These are phyloP conservation scores for Tetragonia tetragonoides DNA, from an alignment of 148 eudicot species.

Conservation along the genomic window DNA sequence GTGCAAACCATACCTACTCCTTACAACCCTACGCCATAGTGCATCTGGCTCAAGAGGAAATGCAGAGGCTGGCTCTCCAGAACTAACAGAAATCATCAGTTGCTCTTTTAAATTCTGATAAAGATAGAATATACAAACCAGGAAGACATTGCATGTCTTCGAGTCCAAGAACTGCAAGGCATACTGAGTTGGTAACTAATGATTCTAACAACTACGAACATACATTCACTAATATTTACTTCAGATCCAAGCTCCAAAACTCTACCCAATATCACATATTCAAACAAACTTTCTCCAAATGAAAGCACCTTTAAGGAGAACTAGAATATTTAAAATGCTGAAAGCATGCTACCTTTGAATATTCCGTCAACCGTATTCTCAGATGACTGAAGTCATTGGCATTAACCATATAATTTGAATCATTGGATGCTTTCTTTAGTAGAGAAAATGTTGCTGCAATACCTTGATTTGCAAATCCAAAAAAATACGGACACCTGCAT, in stretches of 20 bases:
- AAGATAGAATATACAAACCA: too few relatives aligned
- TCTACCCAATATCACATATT: not conserved
- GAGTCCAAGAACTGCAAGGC: not conserved
- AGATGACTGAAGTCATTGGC: conserved; percentile 30
- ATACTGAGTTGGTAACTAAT: not conserved
- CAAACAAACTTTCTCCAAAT: not conserved
- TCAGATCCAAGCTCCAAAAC: not conserved
- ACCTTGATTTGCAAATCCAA: conserved; percentile 48
- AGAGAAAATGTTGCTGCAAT: conserved; percentile 33
- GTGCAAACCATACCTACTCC: too few relatives aligned
- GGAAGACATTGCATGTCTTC: not conserved
- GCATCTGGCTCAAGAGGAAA: too few relatives aligned
- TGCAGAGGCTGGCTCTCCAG: too few relatives aligned
- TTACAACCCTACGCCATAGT: too few relatives aligned
- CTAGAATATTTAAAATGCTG: not conserved
- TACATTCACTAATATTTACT: too few relatives aligned
- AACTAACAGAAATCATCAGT: too few relatives aligned
- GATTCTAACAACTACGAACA: not conserved
- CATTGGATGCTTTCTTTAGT: conserved; percentile 20
- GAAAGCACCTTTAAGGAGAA: not conserved
- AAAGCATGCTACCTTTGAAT: conserved; percentile 52
- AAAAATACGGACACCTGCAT: conserved; percentile 49
- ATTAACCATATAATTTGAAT: conserved; percentile 18
- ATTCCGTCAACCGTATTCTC: conserved; percentile 65
- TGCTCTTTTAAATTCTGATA: too few relatives aligned